Evolutionary conservation across 176 grass and related monocot species (phyloP).

Genomic region (Pharus latifolius): DNA sequence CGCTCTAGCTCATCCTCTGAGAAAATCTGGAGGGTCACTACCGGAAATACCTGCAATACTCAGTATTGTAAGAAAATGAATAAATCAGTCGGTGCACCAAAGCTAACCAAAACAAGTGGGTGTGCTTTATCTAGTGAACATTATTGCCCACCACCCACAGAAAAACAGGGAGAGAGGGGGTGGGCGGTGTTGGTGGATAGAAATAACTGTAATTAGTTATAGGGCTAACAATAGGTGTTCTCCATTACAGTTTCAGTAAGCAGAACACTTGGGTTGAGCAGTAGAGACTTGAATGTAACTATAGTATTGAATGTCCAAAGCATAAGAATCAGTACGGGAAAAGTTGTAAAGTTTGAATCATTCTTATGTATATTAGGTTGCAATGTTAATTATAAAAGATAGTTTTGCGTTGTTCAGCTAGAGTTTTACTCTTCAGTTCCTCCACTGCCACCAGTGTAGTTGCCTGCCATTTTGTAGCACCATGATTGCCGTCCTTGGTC

Average conservation of each 20-base stretch:
- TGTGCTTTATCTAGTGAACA: no score
- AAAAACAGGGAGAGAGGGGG: no score
- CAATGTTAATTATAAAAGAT: not conserved
- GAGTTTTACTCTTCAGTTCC: not conserved
- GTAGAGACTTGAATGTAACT: not conserved
- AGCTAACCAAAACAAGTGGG: no score
- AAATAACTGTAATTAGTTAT: no score
- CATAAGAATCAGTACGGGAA: not conserved
- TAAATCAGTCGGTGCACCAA: not conserved
- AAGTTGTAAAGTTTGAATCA: not conserved
- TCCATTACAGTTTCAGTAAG: not conserved
- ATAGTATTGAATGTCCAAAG: not conserved
- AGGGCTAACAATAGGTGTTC: no score
- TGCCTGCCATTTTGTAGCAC: no score
- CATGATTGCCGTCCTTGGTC: no score
- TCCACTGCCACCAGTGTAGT: not conserved
- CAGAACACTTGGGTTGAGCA: not conserved
- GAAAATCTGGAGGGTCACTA: slow-evolving; percentile 60
- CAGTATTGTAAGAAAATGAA: slow-evolving; percentile 14
- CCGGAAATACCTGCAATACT: slow-evolving; percentile 67
- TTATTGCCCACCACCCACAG: no score
- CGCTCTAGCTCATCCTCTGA: slow-evolving; percentile 77
- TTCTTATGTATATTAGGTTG: not conserved
- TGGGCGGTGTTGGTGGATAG: no score
- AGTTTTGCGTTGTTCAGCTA: not conserved